phyloP scores from a whole-genome alignment of 768 basidiomycete species.

The Hebeloma cylindrosporum region DNA sequence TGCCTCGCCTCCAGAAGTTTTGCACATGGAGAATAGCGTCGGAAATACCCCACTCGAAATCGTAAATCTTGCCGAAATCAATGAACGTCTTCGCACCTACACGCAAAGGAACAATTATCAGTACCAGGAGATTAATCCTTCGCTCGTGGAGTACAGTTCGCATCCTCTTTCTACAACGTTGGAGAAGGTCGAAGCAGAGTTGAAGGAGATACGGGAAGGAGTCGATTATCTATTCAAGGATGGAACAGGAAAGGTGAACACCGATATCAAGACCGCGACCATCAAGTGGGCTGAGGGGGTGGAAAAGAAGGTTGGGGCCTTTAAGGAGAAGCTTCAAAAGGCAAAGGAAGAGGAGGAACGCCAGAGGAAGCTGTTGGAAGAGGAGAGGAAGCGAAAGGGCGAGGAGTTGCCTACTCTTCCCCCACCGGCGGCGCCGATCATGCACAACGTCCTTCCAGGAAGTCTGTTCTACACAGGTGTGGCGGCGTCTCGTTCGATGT shows the following conservation, averaged over 20 bases:
- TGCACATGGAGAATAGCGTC: slow-evolving; percentile 52
- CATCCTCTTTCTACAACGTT: not conserved
- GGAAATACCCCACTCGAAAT: slow-evolving; percentile 45
- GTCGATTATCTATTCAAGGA: slow-evolving; percentile 1
- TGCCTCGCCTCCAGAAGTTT: slow-evolving; percentile 35
- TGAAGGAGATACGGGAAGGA: slow-evolving; percentile 1
- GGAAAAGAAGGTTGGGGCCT: slow-evolving; percentile 1
- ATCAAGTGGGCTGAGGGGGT: slow-evolving; percentile 11
- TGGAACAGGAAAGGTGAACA: slow-evolving; percentile 6
- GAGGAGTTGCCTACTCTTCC: not conserved
- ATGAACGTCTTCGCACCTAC: slow-evolving; percentile 18
- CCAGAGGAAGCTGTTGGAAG: slow-evolving; percentile 8
- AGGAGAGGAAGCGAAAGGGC: not conserved
- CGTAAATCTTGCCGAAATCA: slow-evolving; percentile 28
- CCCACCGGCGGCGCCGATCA: not conserved
- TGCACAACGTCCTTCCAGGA: no score
- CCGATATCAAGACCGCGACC: not conserved
- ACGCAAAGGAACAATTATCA: not conserved
- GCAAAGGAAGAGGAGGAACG: slow-evolving; percentile 2
- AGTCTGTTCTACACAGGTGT: no score
- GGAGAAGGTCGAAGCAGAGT: slow-evolving; percentile 2
- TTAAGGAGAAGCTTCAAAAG: slow-evolving; percentile 1
- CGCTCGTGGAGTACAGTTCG: not conserved
- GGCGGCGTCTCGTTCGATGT: no score
- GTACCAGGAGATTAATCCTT: not conserved